Percentiles rank a stretch among this genome's conserved stretches.
phyloP scores from a whole-genome alignment of 2,329 filamentous ascomycete genomes.

The Chaetomiaceae sp. region DNA sequence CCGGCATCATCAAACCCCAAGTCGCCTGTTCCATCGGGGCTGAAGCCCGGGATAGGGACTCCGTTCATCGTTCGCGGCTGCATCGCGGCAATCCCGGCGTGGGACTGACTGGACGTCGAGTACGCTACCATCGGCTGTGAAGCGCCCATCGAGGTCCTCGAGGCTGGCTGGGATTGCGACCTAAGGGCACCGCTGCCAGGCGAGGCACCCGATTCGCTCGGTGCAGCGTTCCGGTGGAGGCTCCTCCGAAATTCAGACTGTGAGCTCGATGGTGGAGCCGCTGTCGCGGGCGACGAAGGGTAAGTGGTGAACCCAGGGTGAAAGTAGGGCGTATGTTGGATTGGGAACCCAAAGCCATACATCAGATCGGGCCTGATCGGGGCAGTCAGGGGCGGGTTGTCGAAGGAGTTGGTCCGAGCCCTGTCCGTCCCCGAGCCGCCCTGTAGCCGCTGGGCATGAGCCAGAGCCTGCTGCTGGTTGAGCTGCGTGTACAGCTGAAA shows the following conservation, averaged over 20 bases:
- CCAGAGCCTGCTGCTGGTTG: slow-evolving; percentile 40
- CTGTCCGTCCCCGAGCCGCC: slow-evolving; percentile 40
- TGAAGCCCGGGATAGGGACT: slow-evolving; percentile 50
- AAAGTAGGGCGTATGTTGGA: slow-evolving; percentile 41
- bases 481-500: slow-evolving; percentile 45
- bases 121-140: slow-evolving; percentile 31
- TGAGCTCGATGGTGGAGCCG: slow-evolving; percentile 29
- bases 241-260: slow-evolving; percentile 52
- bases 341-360: slow-evolving; percentile 46
- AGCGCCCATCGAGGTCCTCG: slow-evolving; percentile 37
- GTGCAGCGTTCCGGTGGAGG: slow-evolving; percentile 48
- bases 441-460: slow-evolving; percentile 42
- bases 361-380: slow-evolving; percentile 51
- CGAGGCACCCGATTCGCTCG: slow-evolving; percentile 44
- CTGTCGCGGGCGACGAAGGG: slow-evolving; percentile 51
- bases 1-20: slow-evolving; percentile 43
- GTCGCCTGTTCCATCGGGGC: slow-evolving; percentile 47
- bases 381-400: slow-evolving; percentile 55
- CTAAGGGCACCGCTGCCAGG: slow-evolving; percentile 52
- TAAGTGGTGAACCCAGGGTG: slow-evolving; percentile 48
- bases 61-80: slow-evolving; percentile 43
- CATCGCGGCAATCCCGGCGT: slow-evolving; percentile 35
- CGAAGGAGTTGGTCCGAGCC: slow-evolving; percentile 59
- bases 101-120: slow-evolving; percentile 31
- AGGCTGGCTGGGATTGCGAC: slow-evolving; percentile 63